Base-by-base conservation (phyloP, 2,329 filamentous ascomycete genomes). In the Pseudopyrenochaeta lycopersici region DNA sequence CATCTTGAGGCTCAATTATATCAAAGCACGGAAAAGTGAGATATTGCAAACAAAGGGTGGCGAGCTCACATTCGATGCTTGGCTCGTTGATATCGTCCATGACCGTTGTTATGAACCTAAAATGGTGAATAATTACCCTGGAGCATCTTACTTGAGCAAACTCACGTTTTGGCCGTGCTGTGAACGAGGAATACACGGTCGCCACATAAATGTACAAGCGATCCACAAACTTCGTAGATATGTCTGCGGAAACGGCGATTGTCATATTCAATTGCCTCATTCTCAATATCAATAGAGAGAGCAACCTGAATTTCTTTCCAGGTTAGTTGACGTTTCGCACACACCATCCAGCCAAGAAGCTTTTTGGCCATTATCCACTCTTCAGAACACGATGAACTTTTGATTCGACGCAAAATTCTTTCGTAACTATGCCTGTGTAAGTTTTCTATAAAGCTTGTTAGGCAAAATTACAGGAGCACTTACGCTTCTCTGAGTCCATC, bases 231-330 rank as follows among this genome's bases (percentile, higher is more conserved):
- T 14, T 69, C 67, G 12, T 71, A 49, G 6, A 69, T 64, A 31
- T 72, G 54, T 4, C 20, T 58, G 4, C 66, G 61, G 1, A 71
- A 15, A 21, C 48, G 50, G 1, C 52, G 54, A 29, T 60, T 46
- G 3, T 68, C 56, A 18, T 63, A 70, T 2, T 68, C 58, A 3
- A 72, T 63, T 0, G 30, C 54, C 23, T 64, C 58, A 1, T 50
- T 15, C 2, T 62, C 55, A 5, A 58, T 12, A 27, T 70, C 47
- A 14, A 72, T 62, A 1, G 69, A 70, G 2, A 67, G 30, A 7
- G 64, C 67, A 4, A 63, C 56, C 53, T 72, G 69, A 1, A 70
- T 67, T 43, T 71, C 69, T 30, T 55, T 62, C 67, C 62, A 68
- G 0, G 56, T 64, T 5, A 72, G 51, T 23, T 55, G 58, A 7